Conservation (phyloP, 1,284 basidiomycete genomes). For the Rhodotorula mucilaginosa region DNA sequence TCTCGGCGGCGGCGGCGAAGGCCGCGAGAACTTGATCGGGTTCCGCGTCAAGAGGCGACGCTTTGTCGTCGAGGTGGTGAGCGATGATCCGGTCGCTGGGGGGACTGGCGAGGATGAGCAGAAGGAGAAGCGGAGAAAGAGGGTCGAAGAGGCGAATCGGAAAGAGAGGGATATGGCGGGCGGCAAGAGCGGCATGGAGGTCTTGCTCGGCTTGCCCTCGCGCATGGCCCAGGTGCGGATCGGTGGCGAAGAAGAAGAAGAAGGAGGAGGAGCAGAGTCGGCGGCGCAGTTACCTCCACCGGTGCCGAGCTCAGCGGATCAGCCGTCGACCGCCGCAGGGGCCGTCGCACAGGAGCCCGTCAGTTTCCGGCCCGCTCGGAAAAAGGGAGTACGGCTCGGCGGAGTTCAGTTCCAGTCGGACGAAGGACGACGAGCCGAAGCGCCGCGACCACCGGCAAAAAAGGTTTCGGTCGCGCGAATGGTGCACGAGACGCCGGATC, state of each 20-base stretch:
- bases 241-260: slow-evolving; percentile 26
- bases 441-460: slow-evolving; percentile 4
- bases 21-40: slow-evolving; percentile 78
- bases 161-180: slow-evolving; percentile 38
- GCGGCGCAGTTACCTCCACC: neutral
- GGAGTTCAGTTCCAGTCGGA: slow-evolving; percentile 9
- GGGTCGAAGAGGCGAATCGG: slow-evolving; percentile 28
- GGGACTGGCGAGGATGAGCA: slow-evolving; percentile 32
- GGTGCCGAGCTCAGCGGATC: neutral
- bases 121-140: slow-evolving; percentile 38
- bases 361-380: neutral
- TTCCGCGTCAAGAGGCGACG: slow-evolving; percentile 88
- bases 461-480: slow-evolving; percentile 26
- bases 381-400: slow-evolving; percentile 22
- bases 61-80: slow-evolving; percentile 85
- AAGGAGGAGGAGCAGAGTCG: slow-evolving; percentile 4
- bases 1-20: slow-evolving; percentile 61
- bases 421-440: slow-evolving; percentile 2
- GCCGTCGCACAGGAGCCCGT: neutral
- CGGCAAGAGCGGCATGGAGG: slow-evolving; percentile 36
- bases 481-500: slow-evolving; percentile 51
- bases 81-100: slow-evolving; percentile 68
- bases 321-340: neutral
- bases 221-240: slow-evolving; percentile 24
- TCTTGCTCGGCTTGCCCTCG: slow-evolving; percentile 30